Conservation (phyloP, 306 rosid species). For the Prunus dulcis region DNA sequence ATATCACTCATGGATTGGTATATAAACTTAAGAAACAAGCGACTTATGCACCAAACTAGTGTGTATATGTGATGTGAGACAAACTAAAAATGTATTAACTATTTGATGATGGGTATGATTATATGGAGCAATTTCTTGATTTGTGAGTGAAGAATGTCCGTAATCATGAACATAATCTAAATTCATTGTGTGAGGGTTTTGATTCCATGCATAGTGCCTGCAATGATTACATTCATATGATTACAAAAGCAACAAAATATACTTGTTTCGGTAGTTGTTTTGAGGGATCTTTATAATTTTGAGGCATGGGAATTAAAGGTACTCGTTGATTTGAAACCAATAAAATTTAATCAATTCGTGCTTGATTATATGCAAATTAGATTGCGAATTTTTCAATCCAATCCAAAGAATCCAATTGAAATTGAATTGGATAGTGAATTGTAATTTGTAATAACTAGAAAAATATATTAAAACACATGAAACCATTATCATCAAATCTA, state of each 20-base stretch:
- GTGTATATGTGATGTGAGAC: not conserved
- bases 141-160: slow-evolving; percentile 43
- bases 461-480: too few relatives aligned
- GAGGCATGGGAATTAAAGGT: not conserved
- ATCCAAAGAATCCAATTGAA: not conserved
- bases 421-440: not conserved
- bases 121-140: slow-evolving; percentile 28
- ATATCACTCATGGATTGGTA: not conserved
- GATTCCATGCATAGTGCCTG: slow-evolving; percentile 27
- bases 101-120: slow-evolving; percentile 23
- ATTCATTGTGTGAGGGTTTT: slow-evolving; percentile 45
- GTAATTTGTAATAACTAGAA: too few relatives aligned
- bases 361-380: not conserved
- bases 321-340: not conserved
- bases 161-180: slow-evolving; percentile 31
- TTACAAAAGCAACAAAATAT: slow-evolving; percentile 16
- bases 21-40: not conserved
- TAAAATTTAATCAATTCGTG: too few relatives aligned
- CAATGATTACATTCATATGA: slow-evolving; percentile 44
- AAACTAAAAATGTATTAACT: not conserved
- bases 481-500: too few relatives aligned
- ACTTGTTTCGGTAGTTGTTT: too few relatives aligned
- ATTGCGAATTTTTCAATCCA: not conserved
- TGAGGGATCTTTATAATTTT: too few relatives aligned
- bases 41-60: not conserved